Percentiles rank a stretch among this genome's conserved stretches.
phyloP scores from a whole-genome alignment of 1,139 yeast species.

The Magnusiomyces paraingens region DNA sequence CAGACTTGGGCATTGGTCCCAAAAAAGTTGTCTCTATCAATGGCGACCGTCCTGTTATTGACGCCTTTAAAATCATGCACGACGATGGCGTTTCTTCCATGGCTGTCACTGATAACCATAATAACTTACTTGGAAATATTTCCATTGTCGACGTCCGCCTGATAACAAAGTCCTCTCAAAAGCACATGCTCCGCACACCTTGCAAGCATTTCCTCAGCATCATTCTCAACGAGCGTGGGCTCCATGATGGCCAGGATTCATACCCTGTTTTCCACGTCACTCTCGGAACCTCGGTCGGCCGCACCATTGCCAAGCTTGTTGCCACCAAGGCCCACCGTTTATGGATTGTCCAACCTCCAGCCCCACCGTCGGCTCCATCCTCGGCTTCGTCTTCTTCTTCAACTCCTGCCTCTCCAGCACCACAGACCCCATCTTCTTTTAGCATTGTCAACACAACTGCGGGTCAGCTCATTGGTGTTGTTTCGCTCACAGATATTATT shows the following conservation, averaged over 20 bases:
- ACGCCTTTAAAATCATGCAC: slow-evolving; percentile 83
- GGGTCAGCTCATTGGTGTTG: slow-evolving; percentile 82
- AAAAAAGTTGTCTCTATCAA: slow-evolving; percentile 63
- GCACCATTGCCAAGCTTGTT: slow-evolving; percentile 88
- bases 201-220: slow-evolving; percentile 85
- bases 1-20: slow-evolving; percentile 65
- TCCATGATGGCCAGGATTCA: slow-evolving; percentile 91
- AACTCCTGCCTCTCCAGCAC: slow-evolving; percentile 20
- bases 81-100: slow-evolving; percentile 76
- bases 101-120: slow-evolving; percentile 83
- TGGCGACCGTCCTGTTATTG: slow-evolving; percentile 82
- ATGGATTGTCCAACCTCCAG: slow-evolving; percentile 71
- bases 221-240: slow-evolving; percentile 79
- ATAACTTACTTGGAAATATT: slow-evolving; percentile 78
- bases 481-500: slow-evolving; percentile 82
- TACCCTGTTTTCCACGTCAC: slow-evolving; percentile 95
- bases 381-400: slow-evolving; percentile 11
- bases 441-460: slow-evolving; percentile 41
- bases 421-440: slow-evolving; percentile 20
- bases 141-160: slow-evolving; percentile 89
- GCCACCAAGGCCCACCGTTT: slow-evolving; percentile 91
- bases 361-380: slow-evolving; percentile 18
- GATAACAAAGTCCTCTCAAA: slow-evolving; percentile 75
- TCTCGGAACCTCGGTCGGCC: slow-evolving; percentile 67
- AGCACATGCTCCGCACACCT: slow-evolving; percentile 69